Conservation (phyloP, 2,329 filamentous ascomycete genomes). For the Colletotrichum gigasporum region DNA sequence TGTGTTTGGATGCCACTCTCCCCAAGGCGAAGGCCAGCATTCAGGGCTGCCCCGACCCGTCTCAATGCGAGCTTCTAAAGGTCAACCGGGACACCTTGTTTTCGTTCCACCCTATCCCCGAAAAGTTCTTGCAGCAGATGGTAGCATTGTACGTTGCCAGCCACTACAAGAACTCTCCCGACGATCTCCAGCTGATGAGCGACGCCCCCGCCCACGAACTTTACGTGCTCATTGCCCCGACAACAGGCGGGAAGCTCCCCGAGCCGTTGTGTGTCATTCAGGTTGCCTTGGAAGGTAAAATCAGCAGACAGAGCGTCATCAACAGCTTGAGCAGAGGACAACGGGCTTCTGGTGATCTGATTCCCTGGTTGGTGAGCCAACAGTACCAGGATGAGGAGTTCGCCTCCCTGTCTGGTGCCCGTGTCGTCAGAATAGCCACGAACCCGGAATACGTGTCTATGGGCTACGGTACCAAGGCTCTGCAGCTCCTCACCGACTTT, state of each 20-base stretch:
- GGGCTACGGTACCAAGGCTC: conserved; percentile 91
- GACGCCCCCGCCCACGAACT: conserved; percentile 97
- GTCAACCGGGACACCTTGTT: conserved; percentile 98
- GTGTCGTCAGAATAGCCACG: conserved; percentile 93
- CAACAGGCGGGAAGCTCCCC: conserved; percentile 81
- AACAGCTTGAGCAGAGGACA: conserved; percentile 90
- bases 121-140: conserved; percentile 98
- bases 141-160: conserved; percentile 96
- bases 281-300: conserved; percentile 92
- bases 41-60: conserved; percentile 88
- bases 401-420: conserved; percentile 88
- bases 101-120: conserved; percentile 96
- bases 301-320: conserved; percentile 91
- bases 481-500: conserved; percentile 89
- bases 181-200: conserved; percentile 98
- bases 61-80: conserved; percentile 88
- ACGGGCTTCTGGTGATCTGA: conserved; percentile 89
- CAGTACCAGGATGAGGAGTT: conserved; percentile 99
- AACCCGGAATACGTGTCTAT: conserved; percentile 92
- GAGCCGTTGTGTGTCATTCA: conserved; percentile 96
- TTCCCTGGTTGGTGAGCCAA: conserved; percentile 96
- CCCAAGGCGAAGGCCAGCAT: conserved; percentile 78
- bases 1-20: conserved; percentile 93
- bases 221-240: conserved; percentile 90
- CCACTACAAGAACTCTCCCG: conserved; percentile 97